Evolutionary conservation across 164 flowering plant genomes (phyloP), one percentile per base, ranked within the genome.

Genomic region (Vitis rotundifolia): DNA sequence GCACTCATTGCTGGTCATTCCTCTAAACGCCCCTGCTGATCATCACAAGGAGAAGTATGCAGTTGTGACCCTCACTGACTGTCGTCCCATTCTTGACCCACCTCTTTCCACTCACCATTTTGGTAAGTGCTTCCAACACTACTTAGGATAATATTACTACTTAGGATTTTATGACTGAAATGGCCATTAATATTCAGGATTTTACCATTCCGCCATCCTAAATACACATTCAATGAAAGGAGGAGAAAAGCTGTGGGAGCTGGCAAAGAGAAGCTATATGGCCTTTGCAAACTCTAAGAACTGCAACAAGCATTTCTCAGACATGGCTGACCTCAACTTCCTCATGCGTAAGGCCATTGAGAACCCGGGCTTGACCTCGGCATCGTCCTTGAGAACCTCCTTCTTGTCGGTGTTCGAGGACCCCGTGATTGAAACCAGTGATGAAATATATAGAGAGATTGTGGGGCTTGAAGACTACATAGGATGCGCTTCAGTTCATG

Each of bases 31-130:
- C 72, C 75, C 51, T n/a, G 78, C 84, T 22, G 77, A 74, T 63
- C 52, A 78, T 9, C 90, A 85, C 55, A 67, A 74, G 69, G 91
- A 94, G 77, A 94, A 90, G 77, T 94, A 90, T 67, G 85, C 89
- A 1, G 87, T 92, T 55, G 86, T 84, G 11, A 92, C 93, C 3
- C 85, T 94, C 11, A 50, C 73, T 3, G 90, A 94, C 68, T 90
- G 97, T 74, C 90, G 98, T 31, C 66, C 88, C 0, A 9, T 79
- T 70, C 94, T 92, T 61, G 93, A 90, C 14, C 98, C 98, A n/a
- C 77, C 75, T 54, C 94, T 89, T 31, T 51, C 68, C 28, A 61
- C 29, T 61, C 66, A 81, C 44, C 55, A 81, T 75, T 22, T 82
- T 26, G 94, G 92, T 90, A 78, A 73, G 74, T 37, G 44, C 44